phyloP scores from a whole-genome alignment of 768 basidiomycete genomes.

The Boletellus ananas region DNA sequence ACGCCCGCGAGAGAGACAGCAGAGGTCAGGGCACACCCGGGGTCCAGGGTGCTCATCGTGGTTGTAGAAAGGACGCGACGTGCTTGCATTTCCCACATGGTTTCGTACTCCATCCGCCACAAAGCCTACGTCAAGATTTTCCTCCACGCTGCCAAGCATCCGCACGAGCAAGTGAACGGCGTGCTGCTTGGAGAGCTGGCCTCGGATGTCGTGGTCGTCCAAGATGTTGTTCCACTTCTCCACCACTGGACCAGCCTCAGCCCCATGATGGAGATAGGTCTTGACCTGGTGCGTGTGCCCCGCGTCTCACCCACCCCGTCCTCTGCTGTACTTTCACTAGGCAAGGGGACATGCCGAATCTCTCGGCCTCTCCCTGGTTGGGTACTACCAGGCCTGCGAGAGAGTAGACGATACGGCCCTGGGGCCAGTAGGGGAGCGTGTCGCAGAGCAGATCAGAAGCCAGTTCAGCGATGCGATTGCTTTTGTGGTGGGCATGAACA shows the following conservation, averaged over 20 bases:
- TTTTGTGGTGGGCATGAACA: conserved; percentile 52
- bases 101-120: conserved; percentile 50
- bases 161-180: conserved; percentile 71
- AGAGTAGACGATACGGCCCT: conserved; percentile 56
- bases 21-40: conserved; percentile 57
- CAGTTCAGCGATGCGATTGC: conserved; percentile 61
- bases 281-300: conserved; percentile 57
- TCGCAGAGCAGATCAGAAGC: conserved; percentile 52
- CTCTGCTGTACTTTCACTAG: conserved; percentile 32
- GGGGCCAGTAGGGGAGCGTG: conserved; percentile 61
- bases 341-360: conserved; percentile 56
- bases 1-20: conserved; percentile 63
- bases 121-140: conserved; percentile 71
- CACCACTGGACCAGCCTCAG: conserved; percentile 84
- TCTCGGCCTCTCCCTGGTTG: conserved; percentile 53
- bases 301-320: not conserved
- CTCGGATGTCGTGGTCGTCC: conserved; percentile 42
- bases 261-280: conserved; percentile 83
- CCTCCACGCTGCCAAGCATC: conserved; percentile 78
- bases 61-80: not conserved
- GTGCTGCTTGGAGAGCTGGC: conserved; percentile 60
- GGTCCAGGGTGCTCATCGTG: conserved; percentile 17
- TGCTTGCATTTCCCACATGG: conserved; percentile 19
- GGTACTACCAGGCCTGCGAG: conserved; percentile 75
- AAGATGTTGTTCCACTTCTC: conserved; percentile 71